These are phyloP conservation scores for Wickerhamomyces xylosicus DNA, from an alignment of 805 yeast genomes.

Conservation along the genomic window DNA sequence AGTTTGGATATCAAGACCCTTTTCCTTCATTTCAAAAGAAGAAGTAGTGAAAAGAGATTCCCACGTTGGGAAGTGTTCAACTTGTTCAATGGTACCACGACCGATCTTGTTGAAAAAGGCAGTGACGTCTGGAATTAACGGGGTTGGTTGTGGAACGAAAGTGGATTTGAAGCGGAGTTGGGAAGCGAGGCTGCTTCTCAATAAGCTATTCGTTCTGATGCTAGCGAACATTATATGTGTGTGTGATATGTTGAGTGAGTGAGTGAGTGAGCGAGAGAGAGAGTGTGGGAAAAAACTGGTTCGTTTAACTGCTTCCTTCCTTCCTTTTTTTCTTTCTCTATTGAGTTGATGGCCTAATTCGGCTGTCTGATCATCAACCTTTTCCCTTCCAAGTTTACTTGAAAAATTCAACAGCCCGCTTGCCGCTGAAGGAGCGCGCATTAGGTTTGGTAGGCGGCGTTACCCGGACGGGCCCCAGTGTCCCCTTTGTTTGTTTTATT, in stretches of 20 bases:
- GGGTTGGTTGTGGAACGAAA: constrained; percentile 37
- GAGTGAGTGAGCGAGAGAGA: too few species aligned
- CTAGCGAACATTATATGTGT: background rate
- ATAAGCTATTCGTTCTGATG: background rate
- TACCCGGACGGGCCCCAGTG: too few species aligned
- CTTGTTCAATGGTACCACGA: constrained; percentile 56
- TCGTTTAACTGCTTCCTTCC: too few species aligned
- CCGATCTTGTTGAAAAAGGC: constrained; percentile 76
- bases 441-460: too few species aligned
- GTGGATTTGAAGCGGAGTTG: background rate
- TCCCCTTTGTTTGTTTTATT: too few species aligned
- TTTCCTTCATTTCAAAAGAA: constrained; percentile 50
- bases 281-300: too few species aligned
- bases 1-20: constrained; percentile 65
- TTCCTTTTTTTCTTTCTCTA: too few species aligned
- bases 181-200: background rate
- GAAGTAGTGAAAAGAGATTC: constrained; percentile 48
- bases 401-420: too few species aligned
- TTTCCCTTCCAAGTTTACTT: too few species aligned
- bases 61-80: constrained; percentile 64
- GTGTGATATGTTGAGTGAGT: background rate
- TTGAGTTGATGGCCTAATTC: too few species aligned
- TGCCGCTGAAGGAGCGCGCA: too few species aligned
- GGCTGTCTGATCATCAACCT: too few species aligned
- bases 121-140: constrained; percentile 53